Percentiles rank a stretch among this genome's conserved stretches.
These are phyloP conservation scores for Lepraria neglecta DNA, from an alignment of 495 filamentous ascomycete species.

Conservation along the genomic window DNA sequence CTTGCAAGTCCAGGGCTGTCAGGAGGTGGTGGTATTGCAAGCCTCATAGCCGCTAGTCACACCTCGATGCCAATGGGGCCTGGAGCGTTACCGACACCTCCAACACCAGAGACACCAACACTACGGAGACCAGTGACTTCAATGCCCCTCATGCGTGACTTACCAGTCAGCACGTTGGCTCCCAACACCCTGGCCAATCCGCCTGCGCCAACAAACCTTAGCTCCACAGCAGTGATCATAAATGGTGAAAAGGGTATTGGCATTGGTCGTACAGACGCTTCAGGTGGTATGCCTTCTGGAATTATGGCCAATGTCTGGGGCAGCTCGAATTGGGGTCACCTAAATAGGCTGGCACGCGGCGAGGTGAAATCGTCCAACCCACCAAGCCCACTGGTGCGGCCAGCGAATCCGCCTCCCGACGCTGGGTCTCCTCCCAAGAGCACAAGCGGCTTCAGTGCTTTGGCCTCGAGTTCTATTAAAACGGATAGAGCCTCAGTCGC, in stretches of 20 bases:
- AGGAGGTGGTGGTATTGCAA: conserved; percentile 72
- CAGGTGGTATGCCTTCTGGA: conserved; percentile 68
- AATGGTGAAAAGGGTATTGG: conserved; percentile 66
- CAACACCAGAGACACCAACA: conserved; percentile 29
- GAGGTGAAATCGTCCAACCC: conserved; percentile 32
- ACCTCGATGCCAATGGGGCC: conserved; percentile 59
- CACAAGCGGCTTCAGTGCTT: conserved; percentile 8
- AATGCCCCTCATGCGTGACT: conserved; percentile 36
- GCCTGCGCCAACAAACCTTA: conserved; percentile 80
- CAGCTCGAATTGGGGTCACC: conserved; percentile 72
- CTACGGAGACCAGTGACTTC: conserved; percentile 23
- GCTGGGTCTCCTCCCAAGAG: conserved; percentile 14
- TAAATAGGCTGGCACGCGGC: conserved; percentile 59
- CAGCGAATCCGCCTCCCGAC: conserved; percentile 26
- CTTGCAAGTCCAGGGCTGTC: conserved; percentile 36
- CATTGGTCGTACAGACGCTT: conserved; percentile 51
- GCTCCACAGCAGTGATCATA: conserved; percentile 75
- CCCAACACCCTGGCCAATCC: conserved; percentile 78
- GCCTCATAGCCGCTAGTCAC: conserved; percentile 80
- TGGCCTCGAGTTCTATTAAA: conserved; percentile 18
- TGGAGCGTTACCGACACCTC: conserved; percentile 34
- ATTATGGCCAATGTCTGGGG: conserved; percentile 93
- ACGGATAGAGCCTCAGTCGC: conserved; percentile 17
- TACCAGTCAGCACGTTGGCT: conserved; percentile 62
- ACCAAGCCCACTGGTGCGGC: conserved; percentile 12